Conservation (phyloP, 495 filamentous ascomycete species). For the Aspergillus haitiensis region DNA sequence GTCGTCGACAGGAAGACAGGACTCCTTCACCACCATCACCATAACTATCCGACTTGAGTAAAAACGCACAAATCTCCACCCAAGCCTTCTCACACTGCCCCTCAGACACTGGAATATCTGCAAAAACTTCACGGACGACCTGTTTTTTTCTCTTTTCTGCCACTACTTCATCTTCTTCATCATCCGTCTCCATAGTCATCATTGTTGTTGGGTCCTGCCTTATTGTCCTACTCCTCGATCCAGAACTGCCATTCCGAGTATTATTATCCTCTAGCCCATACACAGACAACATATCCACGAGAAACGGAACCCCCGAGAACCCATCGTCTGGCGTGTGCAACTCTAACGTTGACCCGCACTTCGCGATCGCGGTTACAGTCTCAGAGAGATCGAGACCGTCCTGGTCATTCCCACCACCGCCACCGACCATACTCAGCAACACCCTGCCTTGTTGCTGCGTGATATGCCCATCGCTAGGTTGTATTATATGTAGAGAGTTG, state of each 20-base stretch:
- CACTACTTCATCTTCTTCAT: not conserved
- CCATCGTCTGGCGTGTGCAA: slow-evolving; percentile 41
- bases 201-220: not conserved
- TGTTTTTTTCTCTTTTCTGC: not conserved
- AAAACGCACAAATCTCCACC: slow-evolving; percentile 51
- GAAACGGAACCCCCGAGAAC: slow-evolving; percentile 35
- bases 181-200: not conserved
- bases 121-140: slow-evolving; percentile 33
- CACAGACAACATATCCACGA: slow-evolving; percentile 37
- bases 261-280: slow-evolving; percentile 30
- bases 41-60: slow-evolving; percentile 22
- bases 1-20: slow-evolving; percentile 36
- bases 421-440: slow-evolving; percentile 27
- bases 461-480: slow-evolving; percentile 46
- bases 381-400: slow-evolving; percentile 38
- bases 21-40: slow-evolving; percentile 16
- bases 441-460: slow-evolving; percentile 31
- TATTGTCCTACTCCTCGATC: not conserved
- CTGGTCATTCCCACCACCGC: slow-evolving; percentile 7
- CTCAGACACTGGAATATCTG: slow-evolving; percentile 47
- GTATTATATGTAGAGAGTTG: slow-evolving; percentile 75
- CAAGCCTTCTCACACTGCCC: slow-evolving; percentile 49
- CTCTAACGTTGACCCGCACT: slow-evolving; percentile 74
- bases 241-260: not conserved
- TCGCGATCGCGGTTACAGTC: slow-evolving; percentile 61